Evolutionary conservation across 1,139 yeast species (phyloP).

Genomic region (Pichiaceae sp.): DNA sequence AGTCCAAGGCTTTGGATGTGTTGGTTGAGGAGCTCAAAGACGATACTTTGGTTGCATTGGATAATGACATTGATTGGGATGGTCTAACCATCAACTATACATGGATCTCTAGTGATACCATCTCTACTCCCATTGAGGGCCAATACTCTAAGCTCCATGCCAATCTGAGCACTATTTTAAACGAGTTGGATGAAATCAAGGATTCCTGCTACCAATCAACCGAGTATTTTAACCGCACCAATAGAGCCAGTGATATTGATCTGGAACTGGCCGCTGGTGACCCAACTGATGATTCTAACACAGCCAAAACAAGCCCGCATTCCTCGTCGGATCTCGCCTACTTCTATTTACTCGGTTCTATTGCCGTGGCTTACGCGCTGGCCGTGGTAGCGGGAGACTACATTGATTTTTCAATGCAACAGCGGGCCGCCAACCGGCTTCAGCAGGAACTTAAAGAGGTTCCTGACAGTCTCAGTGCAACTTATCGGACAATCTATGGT

Average conservation of each 20-base stretch:
- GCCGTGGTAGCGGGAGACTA: too few species aligned
- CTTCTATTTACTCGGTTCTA: too few species aligned
- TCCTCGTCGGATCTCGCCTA: too few species aligned
- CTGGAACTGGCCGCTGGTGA: too few species aligned
- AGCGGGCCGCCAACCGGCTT: neutral
- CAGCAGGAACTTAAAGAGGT: neutral
- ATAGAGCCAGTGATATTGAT: too few species aligned
- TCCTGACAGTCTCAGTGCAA: neutral
- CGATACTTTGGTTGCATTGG: constrained; percentile 4
- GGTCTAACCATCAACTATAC: constrained; percentile 11
- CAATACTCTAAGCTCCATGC: neutral
- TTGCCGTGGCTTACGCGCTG: too few species aligned
- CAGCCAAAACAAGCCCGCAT: too few species aligned
- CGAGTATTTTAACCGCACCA: too few species aligned
- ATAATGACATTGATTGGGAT: constrained; percentile 5
- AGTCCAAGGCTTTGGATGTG: constrained; percentile 5
- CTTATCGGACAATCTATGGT: neutral
- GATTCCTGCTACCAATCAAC: too few species aligned
- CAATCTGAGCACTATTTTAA: neutral
- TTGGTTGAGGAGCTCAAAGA: constrained; percentile 7
- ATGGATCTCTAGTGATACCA: constrained; percentile 7
- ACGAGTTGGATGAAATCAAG: neutral
- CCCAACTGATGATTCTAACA: too few species aligned
- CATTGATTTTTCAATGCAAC: too few species aligned
- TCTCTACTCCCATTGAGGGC: neutral